phyloP scores from a whole-genome alignment of 202 grass and related monocot species.

The Saccharum hybrid region DNA sequence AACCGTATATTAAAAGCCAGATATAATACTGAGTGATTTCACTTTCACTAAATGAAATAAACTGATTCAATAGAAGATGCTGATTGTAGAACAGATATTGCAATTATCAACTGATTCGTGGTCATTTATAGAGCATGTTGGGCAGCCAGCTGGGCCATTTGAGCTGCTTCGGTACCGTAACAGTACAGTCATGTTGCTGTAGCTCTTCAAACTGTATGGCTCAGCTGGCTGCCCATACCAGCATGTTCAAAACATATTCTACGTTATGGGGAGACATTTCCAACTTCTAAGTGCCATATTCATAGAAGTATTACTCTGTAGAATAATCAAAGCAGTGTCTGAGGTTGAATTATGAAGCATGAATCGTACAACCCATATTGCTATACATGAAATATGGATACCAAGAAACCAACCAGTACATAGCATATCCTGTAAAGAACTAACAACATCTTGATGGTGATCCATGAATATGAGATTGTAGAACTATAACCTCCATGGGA shows the following conservation, averaged over 20 bases:
- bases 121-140: slow-evolving; percentile 14
- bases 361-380: slow-evolving; percentile 23
- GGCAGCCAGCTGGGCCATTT: neutral
- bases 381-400: slow-evolving; percentile 17
- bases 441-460: slow-evolving; percentile 16
- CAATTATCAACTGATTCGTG: slow-evolving; percentile 15
- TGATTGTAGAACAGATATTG: slow-evolving; percentile 5
- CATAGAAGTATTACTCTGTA: slow-evolving; percentile 1
- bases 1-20: slow-evolving; percentile 42
- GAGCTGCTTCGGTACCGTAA: neutral
- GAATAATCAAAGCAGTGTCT: slow-evolving; percentile 30
- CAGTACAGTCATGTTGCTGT: neutral
- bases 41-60: slow-evolving; percentile 5
- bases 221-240: neutral
- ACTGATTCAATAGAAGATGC: slow-evolving; percentile 26
- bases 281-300: slow-evolving; percentile 7
- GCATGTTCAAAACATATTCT: slow-evolving; percentile 21
- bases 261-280: neutral
- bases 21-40: slow-evolving; percentile 18
- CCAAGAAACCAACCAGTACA: slow-evolving; percentile 20
- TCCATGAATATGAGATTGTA: slow-evolving; percentile 1
- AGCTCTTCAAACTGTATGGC: neutral
- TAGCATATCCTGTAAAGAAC: slow-evolving; percentile 15
- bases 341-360: slow-evolving; percentile 8
- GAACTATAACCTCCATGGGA: neutral